These are phyloP conservation scores for Hortiboletus rubellus DNA, from an alignment of 1,284 basidiomycete species.

Conservation along the genomic window DNA sequence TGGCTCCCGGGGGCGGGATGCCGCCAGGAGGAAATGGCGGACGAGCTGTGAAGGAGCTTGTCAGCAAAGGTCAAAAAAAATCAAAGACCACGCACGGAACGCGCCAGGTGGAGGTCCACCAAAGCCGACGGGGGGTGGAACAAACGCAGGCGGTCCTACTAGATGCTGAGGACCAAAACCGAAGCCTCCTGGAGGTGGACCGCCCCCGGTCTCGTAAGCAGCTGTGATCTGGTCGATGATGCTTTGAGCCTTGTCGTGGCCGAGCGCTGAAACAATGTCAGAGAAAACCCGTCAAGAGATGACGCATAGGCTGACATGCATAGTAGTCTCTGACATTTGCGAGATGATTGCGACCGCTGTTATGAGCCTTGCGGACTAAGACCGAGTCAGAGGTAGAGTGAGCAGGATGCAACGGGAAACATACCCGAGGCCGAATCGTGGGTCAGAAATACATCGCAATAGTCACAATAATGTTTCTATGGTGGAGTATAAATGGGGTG, in stretches of 20 bases:
- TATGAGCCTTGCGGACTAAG: constrained; percentile 95
- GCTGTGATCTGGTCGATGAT: constrained; percentile 96
- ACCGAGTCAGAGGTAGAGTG: constrained; percentile 11
- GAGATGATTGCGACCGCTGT: constrained; percentile 94
- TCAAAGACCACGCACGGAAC: constrained; percentile 13
- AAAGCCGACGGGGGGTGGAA: constrained; percentile 51
- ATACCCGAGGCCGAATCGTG: constrained; percentile 86
- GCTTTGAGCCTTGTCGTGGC: constrained; percentile 93
- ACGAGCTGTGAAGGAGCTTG: constrained; percentile 40
- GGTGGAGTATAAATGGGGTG: constrained; percentile 2
- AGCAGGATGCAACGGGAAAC: constrained; percentile 13
- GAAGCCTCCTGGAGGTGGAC: constrained; percentile 82
- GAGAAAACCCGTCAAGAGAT: constrained; percentile 1
- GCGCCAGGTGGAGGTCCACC: constrained; percentile 39
- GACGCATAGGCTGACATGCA: constrained; percentile 61
- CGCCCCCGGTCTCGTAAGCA: constrained; percentile 82
- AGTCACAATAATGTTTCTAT: constrained; percentile 90
- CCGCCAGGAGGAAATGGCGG: constrained; percentile 71
- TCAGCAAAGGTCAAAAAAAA: not conserved
- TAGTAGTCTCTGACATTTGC: constrained; percentile 98
- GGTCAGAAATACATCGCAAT: constrained; percentile 89
- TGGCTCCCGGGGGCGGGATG: constrained; percentile 52
- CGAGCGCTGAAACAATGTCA: constrained; percentile 61
- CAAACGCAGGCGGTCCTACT: constrained; percentile 34
- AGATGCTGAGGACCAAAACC: constrained; percentile 77